phyloP scores from a whole-genome alignment of 257 asterid species.

The Solanum bulbocastanum region DNA sequence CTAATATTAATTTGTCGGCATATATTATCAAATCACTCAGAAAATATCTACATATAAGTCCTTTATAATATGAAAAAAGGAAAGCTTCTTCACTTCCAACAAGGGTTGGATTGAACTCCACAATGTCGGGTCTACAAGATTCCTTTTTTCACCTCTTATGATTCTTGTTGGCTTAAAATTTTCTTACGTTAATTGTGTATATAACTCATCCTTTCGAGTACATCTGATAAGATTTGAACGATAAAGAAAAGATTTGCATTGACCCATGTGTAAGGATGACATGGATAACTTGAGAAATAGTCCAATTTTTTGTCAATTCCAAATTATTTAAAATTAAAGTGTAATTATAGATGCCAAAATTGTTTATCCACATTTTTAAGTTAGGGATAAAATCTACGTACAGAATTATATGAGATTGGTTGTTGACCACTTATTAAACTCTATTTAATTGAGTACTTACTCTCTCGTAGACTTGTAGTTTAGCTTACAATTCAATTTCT shows the following conservation, averaged over 20 bases:
- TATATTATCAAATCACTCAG: neutral
- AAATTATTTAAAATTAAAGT: neutral
- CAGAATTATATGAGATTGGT: too few species aligned
- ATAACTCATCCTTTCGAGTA: neutral
- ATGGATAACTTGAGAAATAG: neutral
- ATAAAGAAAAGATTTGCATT: neutral
- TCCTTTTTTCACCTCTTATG: neutral
- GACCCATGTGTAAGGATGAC: neutral
- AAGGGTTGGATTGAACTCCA: too few species aligned
- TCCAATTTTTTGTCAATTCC: neutral
- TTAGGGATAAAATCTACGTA: too few species aligned
- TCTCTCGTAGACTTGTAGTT: neutral
- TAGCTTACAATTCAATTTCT: slow-evolving; percentile 28
- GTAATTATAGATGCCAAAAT: neutral
- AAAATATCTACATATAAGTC: neutral
- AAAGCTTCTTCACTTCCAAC: neutral
- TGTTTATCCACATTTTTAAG: neutral
- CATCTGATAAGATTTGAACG: neutral
- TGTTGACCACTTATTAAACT: neutral
- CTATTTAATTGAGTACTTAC: neutral
- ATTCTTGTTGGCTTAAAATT: neutral
- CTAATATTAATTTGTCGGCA: neutral
- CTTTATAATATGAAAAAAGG: neutral
- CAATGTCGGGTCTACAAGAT: neutral
- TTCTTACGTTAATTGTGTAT: neutral